phyloP scores from a whole-genome alignment of 768 basidiomycete species.

The Lyophyllum atratum region DNA sequence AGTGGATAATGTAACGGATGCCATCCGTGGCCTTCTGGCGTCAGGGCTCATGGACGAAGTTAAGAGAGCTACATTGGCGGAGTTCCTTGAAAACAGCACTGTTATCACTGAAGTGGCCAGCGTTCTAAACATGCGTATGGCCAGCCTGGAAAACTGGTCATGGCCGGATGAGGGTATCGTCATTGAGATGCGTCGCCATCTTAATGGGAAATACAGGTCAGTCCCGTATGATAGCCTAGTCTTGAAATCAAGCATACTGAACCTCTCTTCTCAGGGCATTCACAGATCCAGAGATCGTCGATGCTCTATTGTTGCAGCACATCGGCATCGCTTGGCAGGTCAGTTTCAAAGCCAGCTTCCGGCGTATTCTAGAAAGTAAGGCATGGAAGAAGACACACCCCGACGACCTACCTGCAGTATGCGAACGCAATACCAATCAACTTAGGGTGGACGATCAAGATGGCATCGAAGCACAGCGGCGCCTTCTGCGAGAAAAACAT shows the following conservation, averaged over 20 bases:
- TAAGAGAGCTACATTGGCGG: constrained; percentile 40
- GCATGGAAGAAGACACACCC: constrained; percentile 34
- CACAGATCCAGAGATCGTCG: constrained; percentile 49
- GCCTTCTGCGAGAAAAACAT: constrained; percentile 19
- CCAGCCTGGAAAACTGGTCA: constrained; percentile 40
- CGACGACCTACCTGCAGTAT: constrained; percentile 14
- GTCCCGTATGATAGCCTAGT: background rate
- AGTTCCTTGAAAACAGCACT: constrained; percentile 40
- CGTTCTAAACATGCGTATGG: constrained; percentile 47
- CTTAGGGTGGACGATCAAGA: constrained; percentile 14
- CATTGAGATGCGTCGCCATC: constrained; percentile 47
- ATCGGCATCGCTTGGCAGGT: constrained; percentile 45
- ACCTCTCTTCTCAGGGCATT: constrained; percentile 33
- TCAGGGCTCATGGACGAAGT: constrained; percentile 40
- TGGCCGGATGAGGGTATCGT: constrained; percentile 44
- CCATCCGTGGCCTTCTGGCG: constrained; percentile 37
- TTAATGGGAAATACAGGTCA: constrained; percentile 51
- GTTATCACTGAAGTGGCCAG: constrained; percentile 43
- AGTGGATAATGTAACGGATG: constrained; percentile 23
- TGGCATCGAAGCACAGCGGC: constrained; percentile 28
- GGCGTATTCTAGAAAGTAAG: constrained; percentile 31
- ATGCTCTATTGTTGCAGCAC: constrained; percentile 45
- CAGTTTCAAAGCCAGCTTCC: constrained; percentile 33
- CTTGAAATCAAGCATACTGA: background rate
- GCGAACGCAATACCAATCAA: constrained; percentile 20